Evolutionary conservation across 1,284 basidiomycete species (phyloP).

Genomic region (Chiua sp.): DNA sequence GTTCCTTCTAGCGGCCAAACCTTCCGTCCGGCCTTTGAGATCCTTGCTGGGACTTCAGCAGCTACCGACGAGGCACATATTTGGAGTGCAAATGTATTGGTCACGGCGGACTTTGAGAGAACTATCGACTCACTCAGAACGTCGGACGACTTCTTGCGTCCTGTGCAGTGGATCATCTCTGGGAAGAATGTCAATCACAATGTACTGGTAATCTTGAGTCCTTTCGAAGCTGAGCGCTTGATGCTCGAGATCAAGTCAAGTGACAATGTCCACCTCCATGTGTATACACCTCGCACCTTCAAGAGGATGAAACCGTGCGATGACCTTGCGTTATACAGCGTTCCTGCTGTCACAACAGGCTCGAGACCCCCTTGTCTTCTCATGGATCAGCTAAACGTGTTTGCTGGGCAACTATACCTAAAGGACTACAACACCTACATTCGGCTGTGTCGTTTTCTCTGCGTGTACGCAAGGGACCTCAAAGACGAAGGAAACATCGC

Average conservation of each 20-base stretch:
- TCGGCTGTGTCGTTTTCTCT: conserved; percentile 43
- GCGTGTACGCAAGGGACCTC: conserved; percentile 34
- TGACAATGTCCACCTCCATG: conserved; percentile 42
- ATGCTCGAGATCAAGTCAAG: conserved; percentile 42
- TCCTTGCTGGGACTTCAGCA: conserved; percentile 12
- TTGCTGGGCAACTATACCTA: conserved; percentile 37
- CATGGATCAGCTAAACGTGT: conserved; percentile 46
- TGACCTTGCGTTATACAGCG: conserved; percentile 40
- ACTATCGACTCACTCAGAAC: not conserved
- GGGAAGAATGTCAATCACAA: not conserved
- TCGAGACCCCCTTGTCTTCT: conserved; percentile 22
- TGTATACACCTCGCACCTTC: conserved; percentile 45
- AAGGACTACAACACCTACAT: conserved; percentile 40
- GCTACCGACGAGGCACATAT: not conserved
- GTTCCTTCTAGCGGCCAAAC: not conserved
- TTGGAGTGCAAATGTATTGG: conserved; percentile 27
- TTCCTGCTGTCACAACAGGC: conserved; percentile 31
- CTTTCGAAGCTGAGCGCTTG: conserved; percentile 47
- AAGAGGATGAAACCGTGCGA: conserved; percentile 44
- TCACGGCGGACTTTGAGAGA: conserved; percentile 35
- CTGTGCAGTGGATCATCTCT: conserved; percentile 50
- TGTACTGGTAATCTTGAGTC: conserved; percentile 46
- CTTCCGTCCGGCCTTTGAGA: conserved; percentile 8
- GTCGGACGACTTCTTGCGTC: conserved; percentile 41
- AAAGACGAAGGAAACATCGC: conserved; percentile 4